phyloP scores from a whole-genome alignment of 352 stramenopile genomes.

The Globisporangium viniferum region DNA sequence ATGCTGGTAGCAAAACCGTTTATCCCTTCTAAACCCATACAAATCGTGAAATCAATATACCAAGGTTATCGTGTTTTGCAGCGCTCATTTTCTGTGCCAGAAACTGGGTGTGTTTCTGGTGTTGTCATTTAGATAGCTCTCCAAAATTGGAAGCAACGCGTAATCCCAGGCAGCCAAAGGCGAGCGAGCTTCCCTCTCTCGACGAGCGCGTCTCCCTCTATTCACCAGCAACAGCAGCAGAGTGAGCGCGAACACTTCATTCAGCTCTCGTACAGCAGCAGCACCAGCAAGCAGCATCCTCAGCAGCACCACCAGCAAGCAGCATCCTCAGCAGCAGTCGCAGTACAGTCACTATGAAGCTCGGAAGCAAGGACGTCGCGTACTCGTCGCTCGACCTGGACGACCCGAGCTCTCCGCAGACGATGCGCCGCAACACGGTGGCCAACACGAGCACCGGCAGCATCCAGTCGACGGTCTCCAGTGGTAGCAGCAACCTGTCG shows the following conservation, averaged over 20 bases:
- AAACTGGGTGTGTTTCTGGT: background rate
- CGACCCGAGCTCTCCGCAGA: conserved; percentile 31
- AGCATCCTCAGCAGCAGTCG: background rate
- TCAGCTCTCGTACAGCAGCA: background rate
- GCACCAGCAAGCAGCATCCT: too few species aligned
- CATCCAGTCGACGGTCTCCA: conserved; percentile 39
- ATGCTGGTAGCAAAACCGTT: background rate
- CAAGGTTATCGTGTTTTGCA: background rate
- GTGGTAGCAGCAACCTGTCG: conserved; percentile 18
- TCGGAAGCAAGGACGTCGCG: conserved; percentile 67
- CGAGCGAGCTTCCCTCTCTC: background rate
- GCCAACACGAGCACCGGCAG: conserved; percentile 32
- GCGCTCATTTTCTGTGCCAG: background rate
- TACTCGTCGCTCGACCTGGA: conserved; percentile 78
- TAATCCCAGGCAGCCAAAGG: background rate
- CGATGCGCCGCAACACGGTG: conserved; percentile 27
- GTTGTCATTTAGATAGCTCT: background rate
- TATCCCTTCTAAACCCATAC: background rate
- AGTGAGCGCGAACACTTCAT: background rate
- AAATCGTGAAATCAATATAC: background rate
- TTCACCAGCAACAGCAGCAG: background rate
- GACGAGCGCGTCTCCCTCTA: background rate
- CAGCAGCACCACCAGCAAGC: background rate
- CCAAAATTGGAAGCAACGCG: conserved; percentile 1
- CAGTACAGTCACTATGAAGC: conserved; percentile 41